Evolutionary conservation across 805 yeast species (phyloP).

Genomic region (Starmerella floris): DNA sequence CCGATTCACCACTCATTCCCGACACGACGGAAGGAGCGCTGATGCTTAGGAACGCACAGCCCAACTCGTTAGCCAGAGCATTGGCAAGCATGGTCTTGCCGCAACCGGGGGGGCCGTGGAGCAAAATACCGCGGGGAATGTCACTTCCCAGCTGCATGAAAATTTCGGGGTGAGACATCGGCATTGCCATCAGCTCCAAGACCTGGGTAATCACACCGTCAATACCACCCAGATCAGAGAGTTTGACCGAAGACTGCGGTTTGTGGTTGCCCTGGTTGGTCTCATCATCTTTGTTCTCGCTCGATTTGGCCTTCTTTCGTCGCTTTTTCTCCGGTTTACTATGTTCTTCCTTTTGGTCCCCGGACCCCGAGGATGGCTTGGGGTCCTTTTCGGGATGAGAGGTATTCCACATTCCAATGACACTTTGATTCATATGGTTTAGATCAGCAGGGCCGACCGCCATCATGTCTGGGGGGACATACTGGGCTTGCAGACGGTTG

Average conservation of each 20-base stretch:
- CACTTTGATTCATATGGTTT: constrained; percentile 63
- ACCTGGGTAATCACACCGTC: constrained; percentile 72
- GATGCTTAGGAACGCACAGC: constrained; percentile 79
- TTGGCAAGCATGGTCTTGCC: constrained; percentile 95
- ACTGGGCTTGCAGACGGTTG: constrained; percentile 38
- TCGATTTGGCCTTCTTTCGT: constrained; percentile 1
- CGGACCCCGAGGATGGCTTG: constrained; percentile 4
- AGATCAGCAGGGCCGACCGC: constrained; percentile 40
- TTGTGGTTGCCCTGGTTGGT: constrained; percentile 36
- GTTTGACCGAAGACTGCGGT: constrained; percentile 42
- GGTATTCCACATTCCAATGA: constrained; percentile 53
- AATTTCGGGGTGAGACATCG: constrained; percentile 86
- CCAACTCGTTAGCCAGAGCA: constrained; percentile 87
- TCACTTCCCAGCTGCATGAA: constrained; percentile 78
- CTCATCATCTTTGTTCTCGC: constrained; percentile 19
- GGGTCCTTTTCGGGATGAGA: not conserved
- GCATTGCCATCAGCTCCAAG: constrained; percentile 82
- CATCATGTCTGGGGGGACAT: constrained; percentile 39
- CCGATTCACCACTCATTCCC: constrained; percentile 99
- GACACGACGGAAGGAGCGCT: constrained; percentile 95
- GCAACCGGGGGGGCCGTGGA: constrained; percentile 99
- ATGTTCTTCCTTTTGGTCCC: constrained; percentile 5
- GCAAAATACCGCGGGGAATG: constrained; percentile 82
- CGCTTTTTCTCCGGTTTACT: constrained; percentile 2
- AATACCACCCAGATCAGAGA: constrained; percentile 78